phyloP scores from a whole-genome alignment of 495 filamentous ascomycete species.

The Lasiosphaeriaceae sp. region DNA sequence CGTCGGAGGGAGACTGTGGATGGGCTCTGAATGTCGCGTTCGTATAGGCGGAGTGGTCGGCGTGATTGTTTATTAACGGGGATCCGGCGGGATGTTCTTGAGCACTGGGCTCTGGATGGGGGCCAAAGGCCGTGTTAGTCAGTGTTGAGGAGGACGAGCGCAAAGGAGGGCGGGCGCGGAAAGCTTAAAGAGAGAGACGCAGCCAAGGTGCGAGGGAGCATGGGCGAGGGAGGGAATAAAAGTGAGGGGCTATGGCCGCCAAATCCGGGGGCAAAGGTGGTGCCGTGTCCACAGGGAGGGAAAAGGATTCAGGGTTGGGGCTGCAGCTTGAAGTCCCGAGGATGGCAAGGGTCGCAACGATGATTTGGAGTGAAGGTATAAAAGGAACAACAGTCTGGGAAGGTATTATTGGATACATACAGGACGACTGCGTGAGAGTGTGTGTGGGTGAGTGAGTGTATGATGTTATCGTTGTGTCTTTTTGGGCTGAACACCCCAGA shows the following conservation, averaged over 20 bases:
- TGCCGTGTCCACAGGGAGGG: not conserved
- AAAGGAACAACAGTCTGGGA: not conserved
- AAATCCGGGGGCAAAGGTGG: not conserved
- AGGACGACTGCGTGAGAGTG: not conserved
- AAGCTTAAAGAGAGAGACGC: not conserved
- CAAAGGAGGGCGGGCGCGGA: not conserved
- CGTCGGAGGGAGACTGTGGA: constrained; percentile 17
- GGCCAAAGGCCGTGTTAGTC: constrained; percentile 15
- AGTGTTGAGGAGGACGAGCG: not conserved
- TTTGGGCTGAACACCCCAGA: not conserved
- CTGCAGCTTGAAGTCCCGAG: constrained; percentile 3
- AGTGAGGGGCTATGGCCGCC: not conserved
- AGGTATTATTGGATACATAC: not conserved
- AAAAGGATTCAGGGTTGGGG: not conserved
- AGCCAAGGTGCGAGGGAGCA: not conserved
- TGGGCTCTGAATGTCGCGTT: constrained; percentile 12
- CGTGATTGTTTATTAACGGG: constrained; percentile 16
- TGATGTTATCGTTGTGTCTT: not conserved
- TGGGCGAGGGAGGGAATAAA: not conserved
- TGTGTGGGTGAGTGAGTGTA: not conserved
- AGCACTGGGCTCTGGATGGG: constrained; percentile 24
- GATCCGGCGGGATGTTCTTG: constrained; percentile 17
- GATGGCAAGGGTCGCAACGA: not conserved
- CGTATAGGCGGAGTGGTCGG: constrained; percentile 18
- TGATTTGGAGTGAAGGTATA: not conserved